phyloP scores from a whole-genome alignment of 2,329 filamentous ascomycete species.

The Beauveria varroae region DNA sequence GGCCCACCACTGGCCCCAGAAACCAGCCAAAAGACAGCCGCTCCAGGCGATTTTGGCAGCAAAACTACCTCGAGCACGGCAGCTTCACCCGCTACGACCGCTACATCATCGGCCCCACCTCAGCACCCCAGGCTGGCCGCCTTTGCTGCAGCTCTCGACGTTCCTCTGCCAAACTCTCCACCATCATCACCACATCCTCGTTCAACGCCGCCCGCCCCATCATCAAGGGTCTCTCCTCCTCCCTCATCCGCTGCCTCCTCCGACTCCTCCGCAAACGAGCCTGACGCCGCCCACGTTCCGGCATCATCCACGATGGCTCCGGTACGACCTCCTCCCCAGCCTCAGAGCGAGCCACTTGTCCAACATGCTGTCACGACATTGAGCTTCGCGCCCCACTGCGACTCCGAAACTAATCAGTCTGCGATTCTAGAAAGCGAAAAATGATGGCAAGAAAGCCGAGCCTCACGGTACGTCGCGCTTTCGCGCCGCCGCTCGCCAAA shows the following conservation, averaged over 20 bases:
- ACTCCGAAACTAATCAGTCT: conserved; percentile 17
- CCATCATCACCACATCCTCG: conserved; percentile 28
- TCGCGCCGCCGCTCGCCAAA: background rate
- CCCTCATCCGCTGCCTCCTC: conserved; percentile 23
- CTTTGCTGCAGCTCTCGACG: conserved; percentile 22
- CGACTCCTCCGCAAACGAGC: conserved; percentile 19
- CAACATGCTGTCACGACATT: background rate
- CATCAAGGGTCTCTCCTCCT: conserved; percentile 16
- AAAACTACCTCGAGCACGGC: conserved; percentile 3
- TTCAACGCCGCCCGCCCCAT: conserved; percentile 22
- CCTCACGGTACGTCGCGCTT: conserved; percentile 29
- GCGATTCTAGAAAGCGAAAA: conserved; percentile 25
- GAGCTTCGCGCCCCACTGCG: conserved; percentile 9
- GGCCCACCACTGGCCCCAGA: background rate
- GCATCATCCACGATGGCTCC: conserved; percentile 45
- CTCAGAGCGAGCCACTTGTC: conserved; percentile 14
- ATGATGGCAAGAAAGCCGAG: conserved; percentile 30
- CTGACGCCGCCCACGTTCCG: conserved; percentile 20
- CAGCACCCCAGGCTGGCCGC: conserved; percentile 14
- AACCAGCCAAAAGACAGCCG: background rate
- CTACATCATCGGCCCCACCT: conserved; percentile 24
- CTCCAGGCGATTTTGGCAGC: background rate
- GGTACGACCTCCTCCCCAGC: conserved; percentile 34
- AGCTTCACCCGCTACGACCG: conserved; percentile 16
- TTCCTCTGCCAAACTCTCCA: conserved; percentile 35